Conservation (phyloP, 2,329 filamentous ascomycete genomes). For the Aspergillus sp. region DNA sequence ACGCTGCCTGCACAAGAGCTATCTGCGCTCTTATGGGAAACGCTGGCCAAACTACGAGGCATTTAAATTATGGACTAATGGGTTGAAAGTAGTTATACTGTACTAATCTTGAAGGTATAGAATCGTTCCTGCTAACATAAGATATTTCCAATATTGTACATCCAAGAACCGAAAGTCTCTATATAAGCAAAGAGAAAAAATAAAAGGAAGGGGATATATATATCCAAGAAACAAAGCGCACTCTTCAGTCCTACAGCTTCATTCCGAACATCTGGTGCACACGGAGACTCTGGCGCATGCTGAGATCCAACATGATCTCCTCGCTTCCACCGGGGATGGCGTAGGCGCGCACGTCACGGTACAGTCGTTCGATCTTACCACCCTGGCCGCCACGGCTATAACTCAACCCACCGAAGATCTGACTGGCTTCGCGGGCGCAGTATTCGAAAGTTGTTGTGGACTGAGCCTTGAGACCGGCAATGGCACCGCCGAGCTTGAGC, state of each 20-base stretch:
- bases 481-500: constrained; percentile 90
- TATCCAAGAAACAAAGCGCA: background rate
- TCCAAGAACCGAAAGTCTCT: constrained; percentile 8
- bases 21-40: too few species aligned
- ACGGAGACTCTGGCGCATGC: constrained; percentile 83
- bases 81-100: too few species aligned
- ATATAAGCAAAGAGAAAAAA: background rate
- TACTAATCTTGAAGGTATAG: too few species aligned
- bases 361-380: constrained; percentile 90
- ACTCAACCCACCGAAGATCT: constrained; percentile 94
- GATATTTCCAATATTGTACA: constrained; percentile 14
- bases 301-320: constrained; percentile 98
- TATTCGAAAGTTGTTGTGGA: constrained; percentile 94
- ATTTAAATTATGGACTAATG: too few species aligned
- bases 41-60: too few species aligned
- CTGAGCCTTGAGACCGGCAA: constrained; percentile 92
- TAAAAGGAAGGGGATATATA: background rate
- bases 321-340: constrained; percentile 94
- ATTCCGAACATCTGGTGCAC: constrained; percentile 91
- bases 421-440: constrained; percentile 91
- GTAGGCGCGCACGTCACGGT: constrained; percentile 93
- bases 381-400: constrained; percentile 94
- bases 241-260: constrained; percentile 68
- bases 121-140: background rate
- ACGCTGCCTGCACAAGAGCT: too few species aligned